phyloP scores from a whole-genome alignment of 345 rosid genomes.

The Brassica incana region DNA sequence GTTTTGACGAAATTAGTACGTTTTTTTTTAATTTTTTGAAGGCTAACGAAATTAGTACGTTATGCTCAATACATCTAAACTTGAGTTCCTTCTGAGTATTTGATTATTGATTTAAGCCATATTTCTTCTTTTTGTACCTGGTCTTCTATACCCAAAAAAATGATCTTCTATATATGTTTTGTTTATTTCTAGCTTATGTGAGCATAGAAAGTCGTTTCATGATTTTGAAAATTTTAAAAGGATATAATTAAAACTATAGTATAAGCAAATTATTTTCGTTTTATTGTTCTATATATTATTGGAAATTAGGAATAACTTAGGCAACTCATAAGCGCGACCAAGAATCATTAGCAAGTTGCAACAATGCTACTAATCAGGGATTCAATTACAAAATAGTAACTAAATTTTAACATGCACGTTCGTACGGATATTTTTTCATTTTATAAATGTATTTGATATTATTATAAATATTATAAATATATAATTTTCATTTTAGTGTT shows the following conservation, averaged over 20 bases:
- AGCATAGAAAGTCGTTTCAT: not conserved
- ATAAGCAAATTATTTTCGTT: slow-evolving; percentile 3
- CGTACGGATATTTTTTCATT: too few relatives aligned
- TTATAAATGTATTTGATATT: too few relatives aligned
- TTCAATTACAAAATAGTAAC: slow-evolving; percentile 1
- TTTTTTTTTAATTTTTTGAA: too few relatives aligned
- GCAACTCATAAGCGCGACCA: slow-evolving; percentile 29
- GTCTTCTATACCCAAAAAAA: not conserved
- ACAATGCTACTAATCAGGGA: not conserved
- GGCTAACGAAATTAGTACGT: not conserved
- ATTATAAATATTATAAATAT: too few relatives aligned
- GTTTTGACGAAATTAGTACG: not conserved
- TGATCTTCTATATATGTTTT: not conserved
- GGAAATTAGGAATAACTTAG: not conserved
- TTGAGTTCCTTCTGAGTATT: not conserved
- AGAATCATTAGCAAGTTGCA: slow-evolving; percentile 23
- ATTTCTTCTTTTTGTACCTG: not conserved
- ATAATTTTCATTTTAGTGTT: too few relatives aligned
- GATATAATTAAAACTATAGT: not conserved
- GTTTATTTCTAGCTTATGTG: not conserved
- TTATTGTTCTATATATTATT: not conserved
- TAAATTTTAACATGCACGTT: too few relatives aligned
- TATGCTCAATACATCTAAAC: not conserved
- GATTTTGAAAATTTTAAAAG: not conserved
- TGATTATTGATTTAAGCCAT: not conserved